phyloP scores from a whole-genome alignment of 208 protist species.

The Acanthamoeba castellanii region DNA sequence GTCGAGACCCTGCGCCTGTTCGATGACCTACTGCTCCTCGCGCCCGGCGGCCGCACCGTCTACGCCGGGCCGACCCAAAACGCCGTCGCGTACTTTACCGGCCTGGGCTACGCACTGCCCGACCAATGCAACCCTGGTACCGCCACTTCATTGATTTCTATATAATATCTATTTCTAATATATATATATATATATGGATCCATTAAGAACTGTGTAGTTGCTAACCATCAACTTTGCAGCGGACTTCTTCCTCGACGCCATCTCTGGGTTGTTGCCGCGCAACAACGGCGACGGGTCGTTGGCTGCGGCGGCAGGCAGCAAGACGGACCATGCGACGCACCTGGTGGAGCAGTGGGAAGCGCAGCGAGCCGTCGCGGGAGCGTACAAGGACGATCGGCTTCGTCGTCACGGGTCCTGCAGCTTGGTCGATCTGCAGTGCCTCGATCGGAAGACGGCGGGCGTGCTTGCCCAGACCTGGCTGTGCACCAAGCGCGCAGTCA shows the following conservation, averaged over 20 bases:
- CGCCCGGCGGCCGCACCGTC: conserved; percentile 50
- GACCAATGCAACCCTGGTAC: conserved; percentile 5
- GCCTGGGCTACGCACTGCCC: neutral
- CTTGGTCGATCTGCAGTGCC: neutral
- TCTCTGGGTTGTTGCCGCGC: neutral
- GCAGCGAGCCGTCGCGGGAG: neutral
- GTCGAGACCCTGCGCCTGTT: conserved; percentile 82
- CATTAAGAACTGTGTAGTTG: too few relatives aligned
- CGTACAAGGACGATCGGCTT: neutral
- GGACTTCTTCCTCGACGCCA: conserved; percentile 66
- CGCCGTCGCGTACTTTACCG: neutral
- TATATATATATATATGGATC: too few relatives aligned
- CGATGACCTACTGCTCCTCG: conserved; percentile 79
- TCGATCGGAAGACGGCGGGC: neutral
- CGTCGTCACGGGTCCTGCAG: neutral
- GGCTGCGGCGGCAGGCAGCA: neutral
- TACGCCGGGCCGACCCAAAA: neutral
- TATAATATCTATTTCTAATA: too few relatives aligned
- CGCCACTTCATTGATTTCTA: neutral
- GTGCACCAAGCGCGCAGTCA: neutral
- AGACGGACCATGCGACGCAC: neutral
- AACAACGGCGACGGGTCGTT: neutral
- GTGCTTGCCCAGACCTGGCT: neutral
- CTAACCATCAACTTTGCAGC: neutral
- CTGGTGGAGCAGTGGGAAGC: neutral